A percentile compares a stretch with the other conserved stretches of the same genome.
Conservation (phyloP, 495 filamentous ascomycete genomes). For the Eremomyces bilateralis region DNA sequence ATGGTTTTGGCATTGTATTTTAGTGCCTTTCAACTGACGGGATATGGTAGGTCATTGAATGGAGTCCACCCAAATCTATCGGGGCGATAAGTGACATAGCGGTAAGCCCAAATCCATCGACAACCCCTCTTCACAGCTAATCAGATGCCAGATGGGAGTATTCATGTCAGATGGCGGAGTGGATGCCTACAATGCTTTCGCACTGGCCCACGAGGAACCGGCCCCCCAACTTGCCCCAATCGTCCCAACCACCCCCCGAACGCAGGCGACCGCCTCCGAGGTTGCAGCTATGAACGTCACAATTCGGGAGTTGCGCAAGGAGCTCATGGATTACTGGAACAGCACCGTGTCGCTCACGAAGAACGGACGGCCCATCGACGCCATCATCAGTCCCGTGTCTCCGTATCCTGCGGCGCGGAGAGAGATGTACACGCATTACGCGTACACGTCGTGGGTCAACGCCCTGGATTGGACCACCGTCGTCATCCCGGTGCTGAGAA, state of each 20-base stretch:
- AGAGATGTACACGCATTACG: slow-evolving; percentile 25
- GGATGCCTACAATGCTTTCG: slow-evolving; percentile 25
- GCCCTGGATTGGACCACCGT: slow-evolving; percentile 34
- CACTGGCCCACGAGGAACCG: slow-evolving; percentile 32
- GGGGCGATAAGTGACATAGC: too few species aligned
- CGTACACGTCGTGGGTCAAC: slow-evolving; percentile 32
- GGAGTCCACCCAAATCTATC: too few species aligned
- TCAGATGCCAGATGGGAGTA: slow-evolving; percentile 18
- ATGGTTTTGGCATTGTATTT: too few species aligned
- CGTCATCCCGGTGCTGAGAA: slow-evolving; percentile 34
- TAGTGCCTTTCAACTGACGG: not conserved
- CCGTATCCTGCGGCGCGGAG: slow-evolving; percentile 38
- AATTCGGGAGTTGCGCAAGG: slow-evolving; percentile 37
- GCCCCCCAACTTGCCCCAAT: slow-evolving; percentile 20
- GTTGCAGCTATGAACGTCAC: slow-evolving; percentile 32
- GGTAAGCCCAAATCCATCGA: too few species aligned
- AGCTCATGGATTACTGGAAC: slow-evolving; percentile 52
- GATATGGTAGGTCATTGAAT: slow-evolving; percentile 29
- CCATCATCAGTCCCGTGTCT: slow-evolving; percentile 32
- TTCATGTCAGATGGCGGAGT: slow-evolving; percentile 29
- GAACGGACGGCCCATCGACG: slow-evolving; percentile 36
- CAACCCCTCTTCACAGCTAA: slow-evolving; percentile 15
- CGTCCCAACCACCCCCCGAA: slow-evolving; percentile 15
- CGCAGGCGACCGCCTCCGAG: slow-evolving; percentile 22
- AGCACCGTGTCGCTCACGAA: slow-evolving; percentile 29